Base-by-base conservation (phyloP, 2,329 filamentous ascomycete species). In the Talaromyces sp. region DNA sequence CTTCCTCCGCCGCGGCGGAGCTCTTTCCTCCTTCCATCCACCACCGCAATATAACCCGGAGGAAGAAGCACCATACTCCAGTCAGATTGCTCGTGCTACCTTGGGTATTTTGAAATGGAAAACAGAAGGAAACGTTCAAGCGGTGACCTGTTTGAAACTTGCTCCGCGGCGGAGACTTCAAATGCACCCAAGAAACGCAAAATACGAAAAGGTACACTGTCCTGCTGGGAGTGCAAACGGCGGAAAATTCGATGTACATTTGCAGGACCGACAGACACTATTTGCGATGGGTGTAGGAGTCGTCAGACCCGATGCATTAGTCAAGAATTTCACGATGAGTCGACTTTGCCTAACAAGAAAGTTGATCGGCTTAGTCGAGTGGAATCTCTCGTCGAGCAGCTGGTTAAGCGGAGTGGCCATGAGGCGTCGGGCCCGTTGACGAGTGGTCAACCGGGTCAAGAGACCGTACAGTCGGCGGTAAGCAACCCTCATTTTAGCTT, bases 271-370 rank as follows among this genome's bases (percentile, higher is more conserved):
- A 58, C 38, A n/a, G 64, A 63, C 10, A 19, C 47, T 3, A 60
- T 67, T 1, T 72, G 70, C 25, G 59, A 60, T n/a, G 61, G 63
- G 2, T 72, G 70, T 36, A 60, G 63, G 29, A 67, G 65, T 3
- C 70, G 70, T 3, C 68, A 67, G 2, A 66, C 59, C 2, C 63
- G 45, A 34, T 85, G 84, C 64, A 69, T 84, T 34, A 78, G 82
- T 66, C 84, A 87, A 67, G 82, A 85, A 59, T 79, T 79, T 27
- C 75, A 76, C 1, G 78, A 83, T 34, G 76, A 78, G 43, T 15
- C 11, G 5, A 45, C 59, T 2, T 17, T 8, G 29, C 5, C 58
- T 27, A 38, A 22, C 6, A 61, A 27, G 25, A 29, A 51, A 51
- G 45, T 27, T 5, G 59, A 61, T 29, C 31, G 59, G 43, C 59